Evolutionary conservation across 257 asterid species (phyloP).

Genomic region (Gentiana macrophylla): DNA sequence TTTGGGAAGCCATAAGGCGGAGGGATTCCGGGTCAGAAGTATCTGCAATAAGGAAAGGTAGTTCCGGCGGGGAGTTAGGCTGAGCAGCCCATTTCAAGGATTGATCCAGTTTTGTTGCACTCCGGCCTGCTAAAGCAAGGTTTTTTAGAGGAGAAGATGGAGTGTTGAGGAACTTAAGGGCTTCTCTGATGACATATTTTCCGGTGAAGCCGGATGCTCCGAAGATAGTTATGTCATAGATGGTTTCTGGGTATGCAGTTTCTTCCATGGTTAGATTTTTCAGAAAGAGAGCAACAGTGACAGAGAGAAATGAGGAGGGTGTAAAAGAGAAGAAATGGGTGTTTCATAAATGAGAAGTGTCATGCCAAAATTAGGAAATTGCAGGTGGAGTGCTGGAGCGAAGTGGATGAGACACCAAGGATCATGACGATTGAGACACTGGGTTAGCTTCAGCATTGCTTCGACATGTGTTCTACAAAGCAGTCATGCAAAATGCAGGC

Average conservation of each 20-base stretch:
- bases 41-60: slow-evolving; percentile 71
- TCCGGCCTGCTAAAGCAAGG: slow-evolving; percentile 78
- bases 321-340: too few relatives aligned
- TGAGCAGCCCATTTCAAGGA: slow-evolving; percentile 72
- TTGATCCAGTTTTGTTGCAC: slow-evolving; percentile 40
- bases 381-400: too few relatives aligned
- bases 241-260: not conserved
- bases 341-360: too few relatives aligned
- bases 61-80: slow-evolving; percentile 36
- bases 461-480: too few relatives aligned
- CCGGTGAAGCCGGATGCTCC: slow-evolving; percentile 98
- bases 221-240: slow-evolving; percentile 51
- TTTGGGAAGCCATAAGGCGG: slow-evolving; percentile 42
- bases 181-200: slow-evolving; percentile 70
- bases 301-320: too few relatives aligned
- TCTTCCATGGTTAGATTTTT: slow-evolving; percentile 4
- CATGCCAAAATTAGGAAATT: too few relatives aligned
- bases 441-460: too few relatives aligned
- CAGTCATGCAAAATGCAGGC: too few relatives aligned
- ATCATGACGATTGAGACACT: too few relatives aligned
- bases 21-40: slow-evolving; percentile 53
- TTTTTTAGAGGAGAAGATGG: slow-evolving; percentile 60
- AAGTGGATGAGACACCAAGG: too few relatives aligned
- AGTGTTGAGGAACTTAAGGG: slow-evolving; percentile 62
- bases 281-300: too few relatives aligned